These are phyloP conservation scores for Cryptomeria japonica DNA, from an alignment of 75 land plant genomes.

Conservation along the genomic window DNA sequence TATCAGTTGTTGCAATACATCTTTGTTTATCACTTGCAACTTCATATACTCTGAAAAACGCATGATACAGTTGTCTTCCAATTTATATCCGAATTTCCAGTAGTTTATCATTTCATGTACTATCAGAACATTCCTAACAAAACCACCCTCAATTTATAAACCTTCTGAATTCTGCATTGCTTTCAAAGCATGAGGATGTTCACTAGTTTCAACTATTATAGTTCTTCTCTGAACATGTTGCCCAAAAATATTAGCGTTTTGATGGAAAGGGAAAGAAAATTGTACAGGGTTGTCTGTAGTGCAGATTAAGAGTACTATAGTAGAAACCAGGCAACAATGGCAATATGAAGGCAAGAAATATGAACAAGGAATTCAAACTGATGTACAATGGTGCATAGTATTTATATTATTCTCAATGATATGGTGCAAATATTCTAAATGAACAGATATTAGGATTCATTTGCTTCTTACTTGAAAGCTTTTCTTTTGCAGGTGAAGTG, in stretches of 20 bases:
- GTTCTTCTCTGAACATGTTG: neutral
- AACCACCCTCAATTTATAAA: neutral
- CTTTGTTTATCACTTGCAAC: neutral
- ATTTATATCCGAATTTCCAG: neutral
- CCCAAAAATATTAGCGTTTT: neutral
- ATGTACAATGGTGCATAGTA: neutral
- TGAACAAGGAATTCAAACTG: neutral
- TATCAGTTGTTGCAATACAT: neutral
- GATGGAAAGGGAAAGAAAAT: neutral
- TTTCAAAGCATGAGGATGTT: neutral
- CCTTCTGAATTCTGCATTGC: neutral
- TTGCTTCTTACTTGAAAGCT: neutral
- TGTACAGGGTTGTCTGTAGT: neutral
- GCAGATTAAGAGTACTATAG: neutral
- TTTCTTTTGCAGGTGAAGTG: constrained; percentile 28
- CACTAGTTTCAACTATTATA: neutral
- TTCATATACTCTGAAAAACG: neutral
- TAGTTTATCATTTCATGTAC: neutral
- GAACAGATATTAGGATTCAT: neutral
- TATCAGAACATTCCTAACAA: neutral
- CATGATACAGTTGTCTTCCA: neutral
- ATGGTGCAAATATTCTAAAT: neutral
- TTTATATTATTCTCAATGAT: neutral
- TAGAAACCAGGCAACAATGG: constrained; percentile 1
- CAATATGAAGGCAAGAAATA: neutral